Evolutionary conservation across 371 early-diverging fungal genomes (phyloP), one percentile per base, ranked within the genome.

Genomic region (Mortierella sp.): DNA sequence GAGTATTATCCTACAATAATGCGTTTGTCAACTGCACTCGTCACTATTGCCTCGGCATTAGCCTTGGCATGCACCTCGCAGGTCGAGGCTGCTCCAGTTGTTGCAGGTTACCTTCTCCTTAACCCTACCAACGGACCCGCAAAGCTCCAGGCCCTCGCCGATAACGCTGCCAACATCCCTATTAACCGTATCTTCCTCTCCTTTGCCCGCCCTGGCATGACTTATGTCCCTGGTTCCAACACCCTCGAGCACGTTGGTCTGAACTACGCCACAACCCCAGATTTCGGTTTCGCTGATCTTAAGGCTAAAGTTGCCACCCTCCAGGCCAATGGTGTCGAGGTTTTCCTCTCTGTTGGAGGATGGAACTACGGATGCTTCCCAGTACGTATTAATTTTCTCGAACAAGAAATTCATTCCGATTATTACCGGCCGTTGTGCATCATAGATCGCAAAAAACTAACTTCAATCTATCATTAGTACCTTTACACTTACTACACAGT

Each of bases 311-410:
- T 81, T 54, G 52, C 83, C 32, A 59, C 60, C 18, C 67, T 81
- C 30, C 73, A 70, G 43, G 73, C 83, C 35, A 60, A 47, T 12
- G 83, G 83, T 40, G 83, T 81, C 22, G 76, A 81, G 37, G 76
- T 76, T 52, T 81, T 75, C 61, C 64, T 81, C 28, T 81, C 83
- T 0, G 76, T 81, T 30, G 83, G 83, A 69, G 83, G 83, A 51
- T 81, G 83, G 83, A 81, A 81, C 68, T 81, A 81, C 60, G 76
- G 76, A 28, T 81, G 83, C 76, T 81, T 75, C 73, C 83, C 83
- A 51, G 76, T 76, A 76, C 61, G 71, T 55, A 4, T 11, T 28
- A 55, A n/a, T 59, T 32, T 35, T 37, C 2, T 11, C 16, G 6
- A 47, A 35, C 2, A 30, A 8, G 3, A 12, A 8, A 22, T 18